Conservation (phyloP, 2,329 filamentous ascomycete species). For the Sporothrix mexicana region DNA sequence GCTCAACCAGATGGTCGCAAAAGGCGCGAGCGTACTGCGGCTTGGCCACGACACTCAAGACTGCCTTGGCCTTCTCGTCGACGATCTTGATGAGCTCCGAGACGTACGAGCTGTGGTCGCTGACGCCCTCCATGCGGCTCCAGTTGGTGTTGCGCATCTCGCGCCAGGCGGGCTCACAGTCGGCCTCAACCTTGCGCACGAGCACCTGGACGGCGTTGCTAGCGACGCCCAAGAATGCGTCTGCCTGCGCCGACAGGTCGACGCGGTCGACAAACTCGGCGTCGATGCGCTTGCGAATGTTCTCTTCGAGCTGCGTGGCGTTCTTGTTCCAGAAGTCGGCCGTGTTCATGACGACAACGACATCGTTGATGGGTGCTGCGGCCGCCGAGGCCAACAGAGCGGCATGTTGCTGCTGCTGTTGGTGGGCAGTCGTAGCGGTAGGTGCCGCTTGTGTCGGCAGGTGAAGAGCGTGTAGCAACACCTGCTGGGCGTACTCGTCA, state of each 20-base stretch:
- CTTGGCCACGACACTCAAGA: slow-evolving; percentile 80
- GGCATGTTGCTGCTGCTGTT: background rate
- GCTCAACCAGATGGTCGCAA: slow-evolving; percentile 93
- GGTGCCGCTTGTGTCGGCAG: slow-evolving; percentile 17
- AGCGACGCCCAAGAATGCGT: slow-evolving; percentile 93
- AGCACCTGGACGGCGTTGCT: slow-evolving; percentile 83
- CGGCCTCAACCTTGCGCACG: slow-evolving; percentile 80
- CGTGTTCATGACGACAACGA: slow-evolving; percentile 88
- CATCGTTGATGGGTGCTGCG: slow-evolving; percentile 70
- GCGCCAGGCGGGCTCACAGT: slow-evolving; percentile 86
- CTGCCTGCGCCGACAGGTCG: slow-evolving; percentile 89
- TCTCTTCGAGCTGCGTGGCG: slow-evolving; percentile 91
- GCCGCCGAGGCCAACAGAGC: slow-evolving; percentile 15
- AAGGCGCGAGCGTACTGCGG: slow-evolving; percentile 94
- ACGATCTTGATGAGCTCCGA: slow-evolving; percentile 77
- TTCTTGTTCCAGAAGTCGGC: slow-evolving; percentile 97
- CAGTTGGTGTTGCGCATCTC: slow-evolving; percentile 98
- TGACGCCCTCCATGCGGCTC: slow-evolving; percentile 90
- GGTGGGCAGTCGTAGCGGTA: background rate
- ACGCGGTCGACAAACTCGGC: slow-evolving; percentile 74
- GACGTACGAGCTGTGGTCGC: slow-evolving; percentile 92
- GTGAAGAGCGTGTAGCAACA: slow-evolving; percentile 75
- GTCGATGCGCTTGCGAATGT: slow-evolving; percentile 89
- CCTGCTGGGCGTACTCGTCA: slow-evolving; percentile 93
- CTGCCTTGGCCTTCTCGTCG: slow-evolving; percentile 73